Conservation (phyloP, 768 basidiomycete species). For the Boletus subparvulus region DNA sequence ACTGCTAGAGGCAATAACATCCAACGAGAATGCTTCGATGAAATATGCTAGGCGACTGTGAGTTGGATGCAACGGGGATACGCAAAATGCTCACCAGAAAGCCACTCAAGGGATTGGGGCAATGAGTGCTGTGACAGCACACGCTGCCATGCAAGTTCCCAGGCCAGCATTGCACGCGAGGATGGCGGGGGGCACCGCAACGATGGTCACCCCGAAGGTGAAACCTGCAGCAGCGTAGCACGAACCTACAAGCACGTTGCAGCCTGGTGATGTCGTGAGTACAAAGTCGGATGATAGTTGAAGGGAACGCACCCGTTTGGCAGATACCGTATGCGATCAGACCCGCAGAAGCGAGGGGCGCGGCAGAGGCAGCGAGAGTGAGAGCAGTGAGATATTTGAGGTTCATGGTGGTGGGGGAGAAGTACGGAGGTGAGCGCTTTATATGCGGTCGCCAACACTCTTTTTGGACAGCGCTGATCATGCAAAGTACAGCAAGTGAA, state of each 20-base stretch:
- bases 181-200: conserved; percentile 21
- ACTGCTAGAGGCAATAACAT: neutral
- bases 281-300: neutral
- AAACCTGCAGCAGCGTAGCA: conserved; percentile 28
- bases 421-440: neutral
- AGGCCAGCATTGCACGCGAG: conserved; percentile 22
- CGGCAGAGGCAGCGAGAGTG: conserved; percentile 13
- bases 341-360: conserved; percentile 15
- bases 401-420: conserved; percentile 20
- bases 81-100: neutral
- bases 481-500: conserved; percentile 1
- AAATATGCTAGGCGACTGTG: neutral
- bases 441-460: neutral
- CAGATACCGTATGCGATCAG: conserved; percentile 21
- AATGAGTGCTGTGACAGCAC: conserved; percentile 18
- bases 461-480: conserved; percentile 1
- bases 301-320: conserved; percentile 20
- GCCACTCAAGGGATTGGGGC: conserved; percentile 23
- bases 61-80: neutral
- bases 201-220: conserved; percentile 23
- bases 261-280: conserved; percentile 15
- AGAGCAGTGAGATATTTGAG: conserved; percentile 20
- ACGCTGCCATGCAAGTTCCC: conserved; percentile 27
- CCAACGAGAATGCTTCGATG: neutral
- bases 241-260: conserved; percentile 19